Evolutionary conservation across 148 eudicot genomes (phyloP), one percentile per base, ranked within the genome.

Genomic region (Linanthus parryae): DNA sequence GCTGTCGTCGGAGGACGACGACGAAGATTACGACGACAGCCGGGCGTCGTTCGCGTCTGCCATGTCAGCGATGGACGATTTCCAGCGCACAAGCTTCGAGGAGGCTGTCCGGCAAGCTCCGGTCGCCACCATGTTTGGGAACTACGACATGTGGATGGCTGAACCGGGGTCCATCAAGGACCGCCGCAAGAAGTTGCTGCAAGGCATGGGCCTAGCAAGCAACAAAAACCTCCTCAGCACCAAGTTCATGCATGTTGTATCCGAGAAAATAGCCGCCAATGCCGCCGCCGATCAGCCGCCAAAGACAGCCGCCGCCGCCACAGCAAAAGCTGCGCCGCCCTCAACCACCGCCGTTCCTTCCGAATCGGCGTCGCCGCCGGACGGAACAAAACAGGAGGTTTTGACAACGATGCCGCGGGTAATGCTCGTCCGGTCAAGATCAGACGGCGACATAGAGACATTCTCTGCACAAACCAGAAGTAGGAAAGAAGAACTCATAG

Each of bases 121-220:
- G 55, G 5, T 57, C 55, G 1, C 55, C 19, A 10, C 61, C 52
- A 19, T 63, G 0, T 60, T 68, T 20, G 76, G 59, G 1, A 62
- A 72, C 9, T 92, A 84, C 29, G 75, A 78, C 48, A 63, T 92
- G 56, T 92, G 99, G 99, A 75, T 80, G 78, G 72, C 76, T 0
- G 88, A 85, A 0, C 96, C 99, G 0, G 75, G 80, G 0, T 79
- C 85, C 1, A 73, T 92, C 31, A 57, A 78, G 11, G 99, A 92
- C 31, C 71, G 99, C 0, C 76, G 99, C 2, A 55, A 58, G 20
- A 57, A 81, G 20, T 73, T 92, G 46, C 52, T 92, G 5, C 94
- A 84, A 30, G 96, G 84, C 2, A 84, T 92, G 90, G 99, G 99
- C 11, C 34, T 92, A n/a, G 44, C 62, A 2, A 88, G 99, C 70